Base-by-base conservation (phyloP, 805 yeast genomes). In the Wickerhamiella australiensis region DNA sequence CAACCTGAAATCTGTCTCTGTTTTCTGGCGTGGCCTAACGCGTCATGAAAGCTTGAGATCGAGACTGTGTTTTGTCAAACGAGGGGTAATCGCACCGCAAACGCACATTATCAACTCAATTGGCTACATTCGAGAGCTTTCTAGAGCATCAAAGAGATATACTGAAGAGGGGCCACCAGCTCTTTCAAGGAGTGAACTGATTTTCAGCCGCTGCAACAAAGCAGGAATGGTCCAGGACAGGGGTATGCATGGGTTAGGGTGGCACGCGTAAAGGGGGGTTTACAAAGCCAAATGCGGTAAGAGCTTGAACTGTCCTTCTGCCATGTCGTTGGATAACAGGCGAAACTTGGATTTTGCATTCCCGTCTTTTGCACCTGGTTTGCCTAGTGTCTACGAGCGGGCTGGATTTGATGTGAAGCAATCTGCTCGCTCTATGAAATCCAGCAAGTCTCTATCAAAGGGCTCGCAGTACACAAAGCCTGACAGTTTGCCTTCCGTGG, bases 401-500 rank as follows among this genome's bases (percentile, higher is more conserved):
- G 73, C 73, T 3, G 73, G 73, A 8, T 68, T 69, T 51, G 70
- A 67, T 35, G 67, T 63, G 36, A 41, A 41, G 44, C 29, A 23
- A 3, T 15, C 31, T 5, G 31, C 44, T 9, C 44, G 27, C 9
- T 41, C 44, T 8, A 5, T 25, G 21, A 41, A 41, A 13, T 41
- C 44, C 20, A 3, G 11, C 26, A 22, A n/a, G 31, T 41, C 44
- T 23, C 9, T 5, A 15, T 33, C 38, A 33, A 17, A 15, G 20
- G 9, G 38, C 20, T 33, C 38, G 20, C 38, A 9, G 36, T 5
- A 11, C 18, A 9, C 21, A 4, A 11, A 9, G 9, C 5, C 38
- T 17, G n/a, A 20, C 7, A 11, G 20, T 6, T 5, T 11, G 15
- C 38, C 38, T 3, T 33, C 38, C 7, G 21, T 33, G 5, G 38